Percentiles rank a stretch among this genome's conserved stretches.
Evolutionary conservation across 2,329 filamentous ascomycete genomes (phyloP).

Genomic region (Aspergillus brasiliensis): DNA sequence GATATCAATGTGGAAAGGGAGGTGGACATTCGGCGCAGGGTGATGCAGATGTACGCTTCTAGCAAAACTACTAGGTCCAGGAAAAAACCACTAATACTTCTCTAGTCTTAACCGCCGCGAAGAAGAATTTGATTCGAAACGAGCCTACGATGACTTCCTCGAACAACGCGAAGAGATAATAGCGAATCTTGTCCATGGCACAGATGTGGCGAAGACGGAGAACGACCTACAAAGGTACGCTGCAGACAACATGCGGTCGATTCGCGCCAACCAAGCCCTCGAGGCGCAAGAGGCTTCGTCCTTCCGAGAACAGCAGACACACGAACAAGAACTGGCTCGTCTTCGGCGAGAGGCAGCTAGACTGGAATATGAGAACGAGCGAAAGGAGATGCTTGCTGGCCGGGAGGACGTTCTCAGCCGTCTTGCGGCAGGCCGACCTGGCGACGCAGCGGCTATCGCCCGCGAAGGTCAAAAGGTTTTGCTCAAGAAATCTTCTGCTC

Average conservation of each 20-base stretch:
- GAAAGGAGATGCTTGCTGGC: conserved; percentile 62
- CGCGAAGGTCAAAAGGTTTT: conserved; percentile 61
- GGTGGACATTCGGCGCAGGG: conserved; percentile 83
- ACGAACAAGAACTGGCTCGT: conserved; percentile 68
- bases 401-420: conserved; percentile 70
- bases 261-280: conserved; percentile 51
- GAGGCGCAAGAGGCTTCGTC: conserved; percentile 51
- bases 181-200: conserved; percentile 78
- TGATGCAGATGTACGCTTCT: conserved; percentile 59
- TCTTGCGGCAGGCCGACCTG: conserved; percentile 63
- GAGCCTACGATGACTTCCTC: conserved; percentile 90
- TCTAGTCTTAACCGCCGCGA: conserved; percentile 82
- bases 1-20: conserved; percentile 88
- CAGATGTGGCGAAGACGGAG: conserved; percentile 66
- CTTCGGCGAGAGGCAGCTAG: conserved; percentile 64
- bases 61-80: not conserved
- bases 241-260: conserved; percentile 67
- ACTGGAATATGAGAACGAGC: conserved; percentile 71
- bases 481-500: conserved; percentile 70
- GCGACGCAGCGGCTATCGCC: conserved; percentile 59
- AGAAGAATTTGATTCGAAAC: conserved; percentile 84
- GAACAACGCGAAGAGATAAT: conserved; percentile 89
- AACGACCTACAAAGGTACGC: conserved; percentile 68
- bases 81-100: conserved; percentile 8
- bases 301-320: conserved; percentile 51